Conservation (phyloP, 305 asterid genomes). For the Fraxinus velutina region DNA sequence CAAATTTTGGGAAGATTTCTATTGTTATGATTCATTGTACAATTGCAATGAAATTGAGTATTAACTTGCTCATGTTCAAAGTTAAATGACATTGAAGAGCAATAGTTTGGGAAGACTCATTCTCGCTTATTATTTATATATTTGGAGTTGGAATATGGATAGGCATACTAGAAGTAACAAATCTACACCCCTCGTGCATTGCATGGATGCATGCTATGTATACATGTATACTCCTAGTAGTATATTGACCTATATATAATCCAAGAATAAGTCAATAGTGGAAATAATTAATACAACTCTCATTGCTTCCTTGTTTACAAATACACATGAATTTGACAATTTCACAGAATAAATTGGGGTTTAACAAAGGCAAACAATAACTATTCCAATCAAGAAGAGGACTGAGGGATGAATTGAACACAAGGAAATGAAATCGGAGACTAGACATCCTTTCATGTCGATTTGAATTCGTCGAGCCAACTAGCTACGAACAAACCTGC, state of each 20-base stretch:
- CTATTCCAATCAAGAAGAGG: conserved; percentile 13
- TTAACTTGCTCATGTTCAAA: neutral
- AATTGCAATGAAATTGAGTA: too few species aligned
- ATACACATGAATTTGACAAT: conserved; percentile 13
- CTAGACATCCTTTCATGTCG: conserved; percentile 38
- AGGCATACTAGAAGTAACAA: neutral
- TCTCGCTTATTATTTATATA: neutral
- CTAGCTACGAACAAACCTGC: conserved; percentile 28
- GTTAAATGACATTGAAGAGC: neutral
- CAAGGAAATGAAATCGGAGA: conserved; percentile 5
- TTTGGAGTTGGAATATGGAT: neutral
- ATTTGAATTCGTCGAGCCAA: conserved; percentile 19
- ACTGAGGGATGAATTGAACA: neutral
- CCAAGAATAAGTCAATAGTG: neutral
- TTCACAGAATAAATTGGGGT: conserved; percentile 19
- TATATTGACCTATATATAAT: neutral
- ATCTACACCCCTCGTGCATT: neutral
- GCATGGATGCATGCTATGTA: neutral
- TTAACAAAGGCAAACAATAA: conserved; percentile 22
- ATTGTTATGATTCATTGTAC: neutral
- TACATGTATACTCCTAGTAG: neutral
- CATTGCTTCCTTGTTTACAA: conserved; percentile 10
- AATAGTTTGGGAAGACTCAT: neutral
- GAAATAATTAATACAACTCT: neutral
- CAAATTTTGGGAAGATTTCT: neutral